Evolutionary conservation across 345 rosid genomes (phyloP).

Genomic region (Combretum micranthum): DNA sequence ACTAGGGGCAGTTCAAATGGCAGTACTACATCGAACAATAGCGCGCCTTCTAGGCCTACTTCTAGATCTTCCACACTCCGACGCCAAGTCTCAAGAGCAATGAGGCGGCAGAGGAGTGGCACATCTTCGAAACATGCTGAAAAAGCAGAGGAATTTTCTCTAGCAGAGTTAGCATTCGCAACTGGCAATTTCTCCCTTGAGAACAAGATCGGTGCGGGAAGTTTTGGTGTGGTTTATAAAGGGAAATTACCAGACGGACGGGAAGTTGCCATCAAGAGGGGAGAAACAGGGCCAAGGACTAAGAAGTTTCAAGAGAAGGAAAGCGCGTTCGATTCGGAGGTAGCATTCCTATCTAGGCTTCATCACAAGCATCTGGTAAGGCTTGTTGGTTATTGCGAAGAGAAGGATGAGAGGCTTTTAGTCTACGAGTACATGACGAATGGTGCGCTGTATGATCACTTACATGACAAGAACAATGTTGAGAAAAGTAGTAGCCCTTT

Average conservation of each 20-base stretch:
- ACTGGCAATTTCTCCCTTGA: conserved; percentile 63
- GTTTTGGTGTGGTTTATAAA: conserved; percentile 78
- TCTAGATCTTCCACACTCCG: conserved; percentile 63
- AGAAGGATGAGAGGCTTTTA: conserved; percentile 48
- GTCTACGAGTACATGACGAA: conserved; percentile 47
- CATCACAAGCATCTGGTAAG: conserved; percentile 88
- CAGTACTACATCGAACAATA: conserved; percentile 35
- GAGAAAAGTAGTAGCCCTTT: conserved; percentile 46
- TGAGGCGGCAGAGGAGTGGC: conserved; percentile 93
- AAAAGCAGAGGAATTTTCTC: conserved; percentile 64
- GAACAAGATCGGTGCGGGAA: conserved; percentile 85
- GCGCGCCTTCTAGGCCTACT: conserved; percentile 48
- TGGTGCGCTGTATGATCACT: conserved; percentile 41
- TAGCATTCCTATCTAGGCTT: conserved; percentile 75
- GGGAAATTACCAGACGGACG: conserved; percentile 68
- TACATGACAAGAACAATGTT: conserved; percentile 27
- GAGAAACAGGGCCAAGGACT: conserved; percentile 50
- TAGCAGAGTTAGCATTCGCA: conserved; percentile 67
- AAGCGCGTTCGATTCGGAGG: conserved; percentile 80
- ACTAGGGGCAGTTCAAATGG: conserved; percentile 46
- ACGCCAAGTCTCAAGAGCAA: conserved; percentile 67
- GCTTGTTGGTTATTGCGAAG: conserved; percentile 85
- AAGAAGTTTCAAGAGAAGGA: conserved; percentile 90
- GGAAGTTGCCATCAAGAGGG: conserved; percentile 88
- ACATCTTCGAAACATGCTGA: conserved; percentile 81